Evolutionary conservation across 2,329 filamentous ascomycete species (phyloP), one percentile per base, ranked within the genome.

Genomic region (Scedosporium minutisporum): DNA sequence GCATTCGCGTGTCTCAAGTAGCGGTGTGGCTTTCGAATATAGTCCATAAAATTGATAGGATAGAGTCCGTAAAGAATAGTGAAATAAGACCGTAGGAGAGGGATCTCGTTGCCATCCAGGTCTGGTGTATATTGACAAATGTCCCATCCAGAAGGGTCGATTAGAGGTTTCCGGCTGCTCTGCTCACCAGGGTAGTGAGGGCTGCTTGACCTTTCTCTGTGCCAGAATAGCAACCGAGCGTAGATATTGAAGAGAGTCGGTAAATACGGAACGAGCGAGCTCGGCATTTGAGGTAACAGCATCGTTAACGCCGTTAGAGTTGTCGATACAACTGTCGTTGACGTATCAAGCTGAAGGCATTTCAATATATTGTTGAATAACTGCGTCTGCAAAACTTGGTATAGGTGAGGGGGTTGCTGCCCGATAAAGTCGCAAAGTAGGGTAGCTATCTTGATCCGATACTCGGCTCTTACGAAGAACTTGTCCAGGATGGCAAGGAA

Each of bases 1-100:
- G 86, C 88, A 66, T 90, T 85, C 48, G 88, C 85, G 68, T 89
- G 87, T 57, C 90, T 87, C 9, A 95, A 77, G 69, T 89, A 93
- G 66, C 88, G 85, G 67, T 91, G 86, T 3, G 90, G 90, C 69
- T 93, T 93, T 63, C 90, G 84, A 65, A 95, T 88, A 70, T 93
- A 95, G 72, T 88, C 88, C 84, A 91, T 89, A 68, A 95, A 91
- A 71, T 93, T 93, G 69, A 93, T 84, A 1, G 90, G 90, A 66
- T 93, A 95, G 4, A 95, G 76, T 0, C 90, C 91, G 67, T 95
- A 95, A 0, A 95, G 78, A 27, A 92, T 87, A 2, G 89, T 93
- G 68, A 92, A 95, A 72, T 91, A 93, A 67, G 87, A 84, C 61
- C 87, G 75, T 1, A 93, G 79, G 64, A 90, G 87, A 4, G 87